Conservation (phyloP, 176 grass and related monocot species). For the Areca catechu region DNA sequence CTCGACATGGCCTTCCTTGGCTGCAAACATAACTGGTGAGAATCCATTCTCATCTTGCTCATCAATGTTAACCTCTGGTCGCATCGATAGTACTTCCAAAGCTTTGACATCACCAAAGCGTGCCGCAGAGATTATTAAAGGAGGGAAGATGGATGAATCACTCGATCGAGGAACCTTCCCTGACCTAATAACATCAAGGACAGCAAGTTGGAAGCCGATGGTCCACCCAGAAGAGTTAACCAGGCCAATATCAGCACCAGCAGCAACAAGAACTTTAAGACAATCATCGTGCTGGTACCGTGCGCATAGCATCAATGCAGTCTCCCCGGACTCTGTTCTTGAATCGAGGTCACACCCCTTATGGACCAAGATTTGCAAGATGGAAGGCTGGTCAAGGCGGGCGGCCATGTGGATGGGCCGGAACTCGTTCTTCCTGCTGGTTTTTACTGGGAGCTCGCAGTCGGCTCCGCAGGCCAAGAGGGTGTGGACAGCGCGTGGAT, state of each 20-base stretch:
- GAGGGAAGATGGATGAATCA: constrained; percentile 51
- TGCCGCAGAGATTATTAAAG: constrained; percentile 46
- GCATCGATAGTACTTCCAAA: constrained; percentile 44
- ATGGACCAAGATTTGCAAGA: constrained; percentile 43
- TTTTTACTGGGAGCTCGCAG: constrained; percentile 44
- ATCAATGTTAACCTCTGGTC: constrained; percentile 45
- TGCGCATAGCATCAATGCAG: constrained; percentile 33
- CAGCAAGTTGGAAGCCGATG: constrained; percentile 29
- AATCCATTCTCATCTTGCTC: constrained; percentile 53
- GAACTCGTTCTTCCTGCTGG: constrained; percentile 35
- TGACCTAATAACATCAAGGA: constrained; percentile 37
- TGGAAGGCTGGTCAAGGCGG: constrained; percentile 45
- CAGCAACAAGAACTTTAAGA: constrained; percentile 41
- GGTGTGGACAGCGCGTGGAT: constrained; percentile 41
- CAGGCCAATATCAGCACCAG: constrained; percentile 60
- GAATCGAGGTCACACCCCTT: constrained; percentile 51
- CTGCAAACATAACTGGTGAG: constrained; percentile 54
- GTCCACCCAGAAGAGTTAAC: constrained; percentile 50
- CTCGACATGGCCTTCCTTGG: constrained; percentile 58
- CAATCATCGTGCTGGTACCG: constrained; percentile 59
- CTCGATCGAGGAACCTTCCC: constrained; percentile 49
- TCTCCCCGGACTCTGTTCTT: constrained; percentile 55
- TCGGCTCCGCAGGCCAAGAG: constrained; percentile 51
- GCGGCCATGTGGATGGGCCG: constrained; percentile 60
- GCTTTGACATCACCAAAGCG: constrained; percentile 37